Percentiles rank a stretch among this genome's conserved stretches.
Conservation (phyloP, 805 yeast genomes). For the Starmerella gropengiesseri region DNA sequence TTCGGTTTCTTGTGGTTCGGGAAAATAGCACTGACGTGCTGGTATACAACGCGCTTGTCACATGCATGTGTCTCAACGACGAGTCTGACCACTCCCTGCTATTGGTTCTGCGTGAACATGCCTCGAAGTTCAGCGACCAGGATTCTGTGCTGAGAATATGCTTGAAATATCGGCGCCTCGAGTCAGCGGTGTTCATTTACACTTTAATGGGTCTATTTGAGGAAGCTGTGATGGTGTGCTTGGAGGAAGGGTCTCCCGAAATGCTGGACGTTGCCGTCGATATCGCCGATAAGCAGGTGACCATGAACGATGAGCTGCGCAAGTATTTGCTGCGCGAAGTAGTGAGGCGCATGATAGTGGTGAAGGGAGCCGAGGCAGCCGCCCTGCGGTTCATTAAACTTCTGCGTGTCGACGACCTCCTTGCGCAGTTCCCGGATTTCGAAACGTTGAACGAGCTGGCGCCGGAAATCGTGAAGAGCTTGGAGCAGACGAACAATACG, state of each 20-base stretch:
- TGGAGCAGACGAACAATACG: conserved; percentile 58
- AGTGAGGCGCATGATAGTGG: conserved; percentile 33
- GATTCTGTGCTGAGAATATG: conserved; percentile 70
- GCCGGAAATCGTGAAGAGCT: conserved; percentile 68
- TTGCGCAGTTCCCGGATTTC: conserved; percentile 78
- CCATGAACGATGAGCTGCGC: conserved; percentile 30
- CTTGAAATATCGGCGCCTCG: conserved; percentile 44
- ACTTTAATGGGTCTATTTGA: conserved; percentile 59
- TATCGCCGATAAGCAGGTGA: conserved; percentile 39
- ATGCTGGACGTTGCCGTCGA: conserved; percentile 47
- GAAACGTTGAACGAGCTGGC: conserved; percentile 72
- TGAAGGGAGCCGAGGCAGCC: conserved; percentile 26
- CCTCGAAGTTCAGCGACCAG: conserved; percentile 31
- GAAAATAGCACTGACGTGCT: conserved; percentile 32
- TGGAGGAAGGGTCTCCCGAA: conserved; percentile 37
- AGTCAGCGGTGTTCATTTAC: conserved; percentile 64
- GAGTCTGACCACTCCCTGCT: conserved; percentile 41
- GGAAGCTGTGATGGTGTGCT: conserved; percentile 68
- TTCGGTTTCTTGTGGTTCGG: conserved; percentile 39
- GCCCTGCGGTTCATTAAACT: conserved; percentile 23
- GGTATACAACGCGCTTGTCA: conserved; percentile 60
- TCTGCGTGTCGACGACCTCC: conserved; percentile 60
- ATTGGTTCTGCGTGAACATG: conserved; percentile 39
- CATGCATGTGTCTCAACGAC: conserved; percentile 45
- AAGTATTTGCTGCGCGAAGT: conserved; percentile 68